Base-by-base conservation (phyloP, 73 alveolate genomes). In the Stentor roeselii region DNA sequence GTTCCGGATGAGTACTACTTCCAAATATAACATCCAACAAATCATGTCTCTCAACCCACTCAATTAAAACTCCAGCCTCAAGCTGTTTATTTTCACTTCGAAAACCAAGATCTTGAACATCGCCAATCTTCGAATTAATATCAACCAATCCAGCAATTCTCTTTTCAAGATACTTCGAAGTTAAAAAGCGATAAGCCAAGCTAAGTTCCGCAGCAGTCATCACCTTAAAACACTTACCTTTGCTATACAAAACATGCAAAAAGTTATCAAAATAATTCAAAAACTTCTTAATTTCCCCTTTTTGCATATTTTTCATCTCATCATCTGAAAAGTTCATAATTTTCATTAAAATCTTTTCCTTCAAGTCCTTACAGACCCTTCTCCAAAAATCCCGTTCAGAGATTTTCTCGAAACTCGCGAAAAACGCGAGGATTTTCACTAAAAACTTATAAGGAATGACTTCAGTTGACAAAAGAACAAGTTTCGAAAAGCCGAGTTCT, bases 11-110 rank as follows among this genome's bases (percentile, higher is more conserved):
- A 3, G 87, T 60, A 3, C 88, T 83, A 31, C 85, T 87, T 15
- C 96, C 96, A 75, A 91, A 91, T 32, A 91, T 78, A 32, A 78
- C 59, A 6, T 85, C 94, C 37, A 91, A 84, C 35, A 91, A 85
- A 36, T 85, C 84, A 34, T 83, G 36, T 4, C 39, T 38, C 15
- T 75, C 82, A 39, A 91, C 37, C 94, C 96, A 91, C 30, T 6
- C 67, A 50, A 50, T 21, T 50, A 50, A 50, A 50, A 11, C 21
- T 50, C 21, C 30, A 50, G 67, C 6, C 6, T 21, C 67, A 11
- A 50, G 21, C 21, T 50, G 6, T 11, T 21, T 50, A 11, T 11
- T 50, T 50, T 50, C 67, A 11, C 30, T 11, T n/a, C n/a, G n/a
- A n/a, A n/a, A n/a, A n/a, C n/a, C n/a, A 11, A 50, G 21, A n/a